phyloP scores from a whole-genome alignment of 2,329 filamentous ascomycete species.

The Polytolypa hystricis region DNA sequence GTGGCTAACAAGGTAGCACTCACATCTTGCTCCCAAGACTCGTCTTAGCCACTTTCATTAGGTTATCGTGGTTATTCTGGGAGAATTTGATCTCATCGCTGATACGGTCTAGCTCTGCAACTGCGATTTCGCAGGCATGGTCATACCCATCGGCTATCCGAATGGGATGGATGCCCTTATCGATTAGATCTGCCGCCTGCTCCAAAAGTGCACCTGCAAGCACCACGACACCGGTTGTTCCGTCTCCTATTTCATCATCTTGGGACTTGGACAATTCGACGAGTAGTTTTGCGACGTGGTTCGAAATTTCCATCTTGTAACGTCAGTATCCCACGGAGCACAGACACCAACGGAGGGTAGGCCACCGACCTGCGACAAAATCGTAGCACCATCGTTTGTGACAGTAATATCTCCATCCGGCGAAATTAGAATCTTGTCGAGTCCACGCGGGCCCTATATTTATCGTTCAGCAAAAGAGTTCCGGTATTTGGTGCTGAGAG shows the following conservation, averaged over 20 bases:
- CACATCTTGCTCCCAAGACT: slow-evolving; percentile 93
- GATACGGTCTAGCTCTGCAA: slow-evolving; percentile 83
- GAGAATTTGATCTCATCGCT: slow-evolving; percentile 84
- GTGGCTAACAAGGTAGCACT: slow-evolving; percentile 9
- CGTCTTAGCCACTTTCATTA: slow-evolving; percentile 90
- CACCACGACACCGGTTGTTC: slow-evolving; percentile 94
- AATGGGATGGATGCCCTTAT: slow-evolving; percentile 99
- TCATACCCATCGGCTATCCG: slow-evolving; percentile 97
- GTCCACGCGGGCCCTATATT: slow-evolving; percentile 66
- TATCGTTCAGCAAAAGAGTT: background rate
- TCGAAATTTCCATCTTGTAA: slow-evolving; percentile 86
- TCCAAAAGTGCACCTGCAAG: slow-evolving; percentile 88
- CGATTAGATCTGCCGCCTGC: slow-evolving; percentile 93
- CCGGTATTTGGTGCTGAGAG: background rate
- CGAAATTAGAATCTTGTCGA: slow-evolving; percentile 98
- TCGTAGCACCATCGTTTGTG: slow-evolving; percentile 97
- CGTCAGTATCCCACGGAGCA: background rate
- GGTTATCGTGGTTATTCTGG: slow-evolving; percentile 67
- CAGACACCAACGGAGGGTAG: background rate
- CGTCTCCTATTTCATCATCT: slow-evolving; percentile 97
- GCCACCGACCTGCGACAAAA: slow-evolving; percentile 57
- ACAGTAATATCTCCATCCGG: slow-evolving; percentile 98
- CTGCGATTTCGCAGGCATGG: slow-evolving; percentile 91
- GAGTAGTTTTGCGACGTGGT: slow-evolving; percentile 93
- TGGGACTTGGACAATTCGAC: slow-evolving; percentile 97